A percentile compares a stretch with the other conserved stretches of the same genome.
These are phyloP conservation scores for Pseudogymnoascus sp. DNA, from an alignment of 2,329 filamentous ascomycete species.

Conservation along the genomic window DNA sequence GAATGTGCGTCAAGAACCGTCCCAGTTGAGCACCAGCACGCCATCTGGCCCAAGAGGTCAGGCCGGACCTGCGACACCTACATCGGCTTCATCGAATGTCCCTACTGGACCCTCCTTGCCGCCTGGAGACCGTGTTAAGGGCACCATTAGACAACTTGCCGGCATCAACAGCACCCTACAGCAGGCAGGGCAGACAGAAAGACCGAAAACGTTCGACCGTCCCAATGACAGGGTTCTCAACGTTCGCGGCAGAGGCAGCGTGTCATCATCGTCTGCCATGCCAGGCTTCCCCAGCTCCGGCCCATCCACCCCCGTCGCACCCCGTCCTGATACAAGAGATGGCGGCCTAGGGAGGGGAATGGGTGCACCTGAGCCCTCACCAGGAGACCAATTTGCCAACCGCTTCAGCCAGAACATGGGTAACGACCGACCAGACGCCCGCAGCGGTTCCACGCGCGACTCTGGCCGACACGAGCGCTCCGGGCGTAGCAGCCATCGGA, in stretches of 20 bases:
- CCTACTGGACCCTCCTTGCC: slow-evolving; percentile 25
- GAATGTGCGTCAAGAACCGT: slow-evolving; percentile 12
- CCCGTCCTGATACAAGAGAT: slow-evolving; percentile 25
- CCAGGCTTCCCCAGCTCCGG: slow-evolving; percentile 44
- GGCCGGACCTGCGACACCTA: slow-evolving; percentile 20
- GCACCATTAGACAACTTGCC: slow-evolving; percentile 42
- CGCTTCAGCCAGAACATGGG: slow-evolving; percentile 17
- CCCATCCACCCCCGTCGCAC: slow-evolving; percentile 42
- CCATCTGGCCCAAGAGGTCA: slow-evolving; percentile 25
- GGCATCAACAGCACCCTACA: slow-evolving; percentile 52
- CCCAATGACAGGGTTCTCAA: slow-evolving; percentile 14
- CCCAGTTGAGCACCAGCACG: slow-evolving; percentile 21
- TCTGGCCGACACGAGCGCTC: slow-evolving; percentile 23
- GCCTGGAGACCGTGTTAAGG: slow-evolving; percentile 22
- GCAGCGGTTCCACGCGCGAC: background rate
- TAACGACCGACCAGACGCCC: slow-evolving; percentile 17
- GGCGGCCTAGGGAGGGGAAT: slow-evolving; percentile 25
- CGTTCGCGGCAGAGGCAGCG: slow-evolving; percentile 25
- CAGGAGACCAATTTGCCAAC: slow-evolving; percentile 11
- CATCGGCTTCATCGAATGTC: slow-evolving; percentile 21
- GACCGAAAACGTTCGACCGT: slow-evolving; percentile 28
- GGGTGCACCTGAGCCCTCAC: slow-evolving; percentile 11
- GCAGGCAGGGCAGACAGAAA: slow-evolving; percentile 34
- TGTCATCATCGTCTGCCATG: slow-evolving; percentile 34
- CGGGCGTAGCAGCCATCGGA: slow-evolving; percentile 15